Evolutionary conservation across 495 filamentous ascomycete species (phyloP).

Genomic region (Penicillium paxilli): DNA sequence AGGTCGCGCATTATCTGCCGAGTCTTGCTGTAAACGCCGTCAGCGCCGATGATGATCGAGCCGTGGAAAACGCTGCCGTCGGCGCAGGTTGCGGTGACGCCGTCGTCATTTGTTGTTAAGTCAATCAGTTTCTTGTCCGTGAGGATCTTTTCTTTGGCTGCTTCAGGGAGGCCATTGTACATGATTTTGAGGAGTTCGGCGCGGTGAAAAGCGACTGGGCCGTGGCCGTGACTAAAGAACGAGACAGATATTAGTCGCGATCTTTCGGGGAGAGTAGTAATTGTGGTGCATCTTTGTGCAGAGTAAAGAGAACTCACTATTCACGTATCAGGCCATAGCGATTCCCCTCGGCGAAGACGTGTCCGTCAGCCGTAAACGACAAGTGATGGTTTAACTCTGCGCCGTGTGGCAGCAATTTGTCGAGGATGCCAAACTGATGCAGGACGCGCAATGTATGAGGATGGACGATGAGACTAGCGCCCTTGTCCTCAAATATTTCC

Average conservation of each 20-base stretch:
- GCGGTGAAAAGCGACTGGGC: slow-evolving; percentile 22
- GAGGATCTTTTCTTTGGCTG: slow-evolving; percentile 15
- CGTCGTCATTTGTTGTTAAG: slow-evolving; percentile 2
- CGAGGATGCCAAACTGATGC: slow-evolving; percentile 49
- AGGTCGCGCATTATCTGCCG: slow-evolving; percentile 41
- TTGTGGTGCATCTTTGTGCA: not conserved
- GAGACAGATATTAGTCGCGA: not conserved
- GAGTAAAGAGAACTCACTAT: slow-evolving; percentile 20
- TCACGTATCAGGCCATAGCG: slow-evolving; percentile 13
- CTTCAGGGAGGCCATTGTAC: slow-evolving; percentile 18
- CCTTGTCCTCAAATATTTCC: slow-evolving; percentile 35
- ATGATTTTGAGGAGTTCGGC: slow-evolving; percentile 22
- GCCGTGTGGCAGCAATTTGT: slow-evolving; percentile 23
- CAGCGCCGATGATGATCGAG: slow-evolving; percentile 46
- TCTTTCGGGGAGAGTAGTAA: not conserved
- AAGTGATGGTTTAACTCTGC: slow-evolving; percentile 19
- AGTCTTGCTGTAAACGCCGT: slow-evolving; percentile 50
- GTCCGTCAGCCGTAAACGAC: slow-evolving; percentile 20
- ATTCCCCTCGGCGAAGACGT: slow-evolving; percentile 11
- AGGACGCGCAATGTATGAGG: slow-evolving; percentile 41
- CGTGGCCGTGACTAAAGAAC: slow-evolving; percentile 12
- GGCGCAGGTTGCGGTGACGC: slow-evolving; percentile 11
- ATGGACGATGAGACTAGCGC: slow-evolving; percentile 38
- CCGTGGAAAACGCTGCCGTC: slow-evolving; percentile 40
- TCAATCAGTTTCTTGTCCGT: slow-evolving; percentile 12